Percentiles rank a stretch among this genome's conserved stretches.
Conservation (phyloP, 2,329 filamentous ascomycete genomes). For the Fusarium brevicatenulatum region DNA sequence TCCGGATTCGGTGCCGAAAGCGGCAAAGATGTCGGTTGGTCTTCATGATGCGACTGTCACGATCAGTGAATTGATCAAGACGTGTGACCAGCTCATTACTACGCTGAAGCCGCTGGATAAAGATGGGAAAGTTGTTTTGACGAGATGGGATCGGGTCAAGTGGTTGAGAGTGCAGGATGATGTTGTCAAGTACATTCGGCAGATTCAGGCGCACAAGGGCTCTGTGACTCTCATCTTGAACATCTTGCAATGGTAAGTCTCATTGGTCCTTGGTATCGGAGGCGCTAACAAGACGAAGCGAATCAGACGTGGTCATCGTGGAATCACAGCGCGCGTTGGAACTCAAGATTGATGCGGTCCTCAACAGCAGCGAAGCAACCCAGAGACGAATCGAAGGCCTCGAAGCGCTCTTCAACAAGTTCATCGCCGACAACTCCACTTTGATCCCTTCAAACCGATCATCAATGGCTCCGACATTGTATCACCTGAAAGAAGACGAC, state of each 20-base stretch:
- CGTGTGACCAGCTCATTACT: neutral
- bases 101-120: constrained; percentile 1
- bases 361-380: constrained; percentile 3
- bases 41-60: constrained; percentile 23
- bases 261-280: accelerated
- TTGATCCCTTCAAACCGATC: neutral
- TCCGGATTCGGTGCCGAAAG: constrained; percentile 12
- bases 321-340: constrained; percentile 12
- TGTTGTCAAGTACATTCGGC: constrained; percentile 21
- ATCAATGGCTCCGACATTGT: constrained; percentile 1
- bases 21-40: constrained; percentile 12
- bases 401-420: constrained; percentile 18
- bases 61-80: constrained; percentile 15
- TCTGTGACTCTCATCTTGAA: constrained; percentile 23
- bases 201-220: constrained; percentile 16
- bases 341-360: constrained; percentile 10
- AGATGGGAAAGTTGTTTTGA: neutral
- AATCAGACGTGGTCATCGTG: constrained; percentile 13
- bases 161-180: constrained; percentile 23
- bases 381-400: constrained; percentile 4
- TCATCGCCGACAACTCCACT: constrained; percentile 10
- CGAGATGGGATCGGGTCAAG: constrained; percentile 3
- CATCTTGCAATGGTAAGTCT: constrained; percentile 8
- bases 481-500: neutral
- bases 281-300: neutral